Base-by-base conservation (phyloP, 2,329 filamentous ascomycete species). In the Penicillium palitans region DNA sequence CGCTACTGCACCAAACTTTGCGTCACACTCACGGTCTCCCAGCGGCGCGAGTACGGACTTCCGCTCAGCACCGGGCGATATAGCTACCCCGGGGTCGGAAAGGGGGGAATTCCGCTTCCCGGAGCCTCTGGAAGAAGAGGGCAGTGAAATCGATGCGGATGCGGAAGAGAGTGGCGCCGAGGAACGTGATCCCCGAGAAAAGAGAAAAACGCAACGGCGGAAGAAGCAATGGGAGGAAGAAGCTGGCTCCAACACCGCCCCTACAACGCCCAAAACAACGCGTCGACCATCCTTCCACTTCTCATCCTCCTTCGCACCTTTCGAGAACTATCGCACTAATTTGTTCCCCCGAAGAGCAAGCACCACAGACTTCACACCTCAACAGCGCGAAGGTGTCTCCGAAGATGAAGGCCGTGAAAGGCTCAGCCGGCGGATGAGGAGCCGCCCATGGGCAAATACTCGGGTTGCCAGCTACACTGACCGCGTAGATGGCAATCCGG, bases 151-250 rank as follows among this genome's bases (percentile, higher is more conserved):
- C 15, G 88, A 90, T 68, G 87, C 89, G 0, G 91, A 95, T 72
- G 90, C 88, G 1, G 93, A 96, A 71, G 91, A 95, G 71, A 96
- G 91, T 45, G 90, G 87, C 0, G 91, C 92, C 52, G 93, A 96
- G 70, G 83, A 82, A n/a, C 77, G 78, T 19, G 80, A 52, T 68
- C 75, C 29, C 2, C 84, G 83, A 61, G 80, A 80, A 33, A 90
- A 84, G 74, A 87, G 83, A 73, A 87, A 87, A 48, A 52, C 57
- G 10, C 46, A 60, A 61, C 86, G 84, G 70, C 87, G 82, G 64
- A 81, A 83, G 62, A 80, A 86, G 65, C 84, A 72, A 80, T 82
- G 77, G 74, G 82, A 74, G 24, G 65, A 68, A 21, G 68, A 71
- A 68, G 81, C 69, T 75, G 86, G 71, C 60, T 81, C 74, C 60